Percentiles rank a stretch among this genome's conserved stretches.
Conservation (phyloP, 164 flowering plant species). For the Chloranthus sessilifolius region DNA sequence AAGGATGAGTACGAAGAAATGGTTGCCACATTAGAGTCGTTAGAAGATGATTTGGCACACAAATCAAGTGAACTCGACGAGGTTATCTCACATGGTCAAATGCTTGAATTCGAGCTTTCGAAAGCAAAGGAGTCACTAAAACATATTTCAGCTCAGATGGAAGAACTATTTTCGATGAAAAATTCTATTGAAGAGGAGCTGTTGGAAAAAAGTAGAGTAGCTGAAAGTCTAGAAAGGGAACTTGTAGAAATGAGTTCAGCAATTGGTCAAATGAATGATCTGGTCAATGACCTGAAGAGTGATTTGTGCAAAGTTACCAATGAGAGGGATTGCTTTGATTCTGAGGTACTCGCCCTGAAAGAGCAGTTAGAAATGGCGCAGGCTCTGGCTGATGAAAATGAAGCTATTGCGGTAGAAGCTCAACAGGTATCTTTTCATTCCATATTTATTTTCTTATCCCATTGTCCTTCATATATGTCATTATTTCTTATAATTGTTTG, state of each 20-base stretch:
- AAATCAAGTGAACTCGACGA: slow-evolving; percentile 51
- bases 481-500: slow-evolving; percentile 6
- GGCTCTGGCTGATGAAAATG: slow-evolving; percentile 61
- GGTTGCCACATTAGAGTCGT: slow-evolving; percentile 35
- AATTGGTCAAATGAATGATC: slow-evolving; percentile 37
- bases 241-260: slow-evolving; percentile 41
- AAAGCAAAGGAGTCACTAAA: slow-evolving; percentile 29
- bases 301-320: slow-evolving; percentile 35
- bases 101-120: slow-evolving; percentile 48
- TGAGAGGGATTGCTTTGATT: slow-evolving; percentile 52
- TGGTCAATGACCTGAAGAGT: slow-evolving; percentile 37
- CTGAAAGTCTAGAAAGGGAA: slow-evolving; percentile 57
- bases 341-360: slow-evolving; percentile 39
- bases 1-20: slow-evolving; percentile 66
- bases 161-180: slow-evolving; percentile 36
- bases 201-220: slow-evolving; percentile 28
- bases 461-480: slow-evolving; percentile 1
- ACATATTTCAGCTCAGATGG: slow-evolving; percentile 27
- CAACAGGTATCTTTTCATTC: slow-evolving; percentile 46
- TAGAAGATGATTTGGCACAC: slow-evolving; percentile 46
- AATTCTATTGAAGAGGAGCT: slow-evolving; percentile 50
- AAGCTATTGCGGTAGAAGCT: slow-evolving; percentile 69
- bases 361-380: slow-evolving; percentile 54
- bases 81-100: slow-evolving; percentile 30
- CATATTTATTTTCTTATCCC: background rate